phyloP scores from a whole-genome alignment of 1,284 basidiomycete species.

The Boletellus deceptivus region DNA sequence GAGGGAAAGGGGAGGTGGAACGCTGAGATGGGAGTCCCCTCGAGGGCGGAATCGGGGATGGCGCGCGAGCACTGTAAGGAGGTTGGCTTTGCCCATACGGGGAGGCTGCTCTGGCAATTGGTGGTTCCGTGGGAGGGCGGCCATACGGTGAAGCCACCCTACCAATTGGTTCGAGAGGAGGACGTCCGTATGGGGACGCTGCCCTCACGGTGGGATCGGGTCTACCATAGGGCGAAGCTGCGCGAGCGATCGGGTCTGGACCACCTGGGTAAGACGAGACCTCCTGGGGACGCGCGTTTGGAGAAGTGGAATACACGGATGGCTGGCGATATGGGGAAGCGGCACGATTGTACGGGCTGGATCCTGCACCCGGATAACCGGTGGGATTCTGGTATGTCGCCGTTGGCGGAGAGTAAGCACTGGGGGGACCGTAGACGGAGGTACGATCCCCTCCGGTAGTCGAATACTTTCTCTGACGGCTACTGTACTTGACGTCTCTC shows the following conservation, averaged over 20 bases:
- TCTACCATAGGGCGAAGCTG: constrained; percentile 26
- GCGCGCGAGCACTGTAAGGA: constrained; percentile 26
- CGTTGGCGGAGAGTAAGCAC: constrained; percentile 21
- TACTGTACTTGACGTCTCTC: constrained; percentile 20
- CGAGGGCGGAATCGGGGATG: constrained; percentile 30
- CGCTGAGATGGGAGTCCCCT: constrained; percentile 29
- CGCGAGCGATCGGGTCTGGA: constrained; percentile 31
- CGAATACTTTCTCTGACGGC: constrained; percentile 31
- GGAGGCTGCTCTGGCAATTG: constrained; percentile 15
- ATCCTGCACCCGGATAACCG: constrained; percentile 21
- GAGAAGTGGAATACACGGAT: constrained; percentile 25
- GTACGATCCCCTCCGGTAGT: constrained; percentile 28
- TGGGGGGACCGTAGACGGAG: constrained; percentile 19
- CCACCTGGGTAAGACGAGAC: constrained; percentile 33
- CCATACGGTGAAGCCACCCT: constrained; percentile 27
- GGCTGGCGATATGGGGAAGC: constrained; percentile 35
- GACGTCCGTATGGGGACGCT: constrained; percentile 30
- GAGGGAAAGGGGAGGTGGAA: constrained; percentile 37
- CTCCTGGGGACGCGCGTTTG: constrained; percentile 33
- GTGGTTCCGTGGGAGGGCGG: constrained; percentile 12
- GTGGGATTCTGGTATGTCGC: constrained; percentile 16
- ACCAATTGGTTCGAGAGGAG: constrained; percentile 26
- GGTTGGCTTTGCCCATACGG: constrained; percentile 22
- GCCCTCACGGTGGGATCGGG: constrained; percentile 28
- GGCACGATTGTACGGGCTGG: constrained; percentile 27